Evolutionary conservation across 1,139 yeast species (phyloP), one percentile per base, ranked within the genome.

Genomic region (Suhomyces bribrorum): DNA sequence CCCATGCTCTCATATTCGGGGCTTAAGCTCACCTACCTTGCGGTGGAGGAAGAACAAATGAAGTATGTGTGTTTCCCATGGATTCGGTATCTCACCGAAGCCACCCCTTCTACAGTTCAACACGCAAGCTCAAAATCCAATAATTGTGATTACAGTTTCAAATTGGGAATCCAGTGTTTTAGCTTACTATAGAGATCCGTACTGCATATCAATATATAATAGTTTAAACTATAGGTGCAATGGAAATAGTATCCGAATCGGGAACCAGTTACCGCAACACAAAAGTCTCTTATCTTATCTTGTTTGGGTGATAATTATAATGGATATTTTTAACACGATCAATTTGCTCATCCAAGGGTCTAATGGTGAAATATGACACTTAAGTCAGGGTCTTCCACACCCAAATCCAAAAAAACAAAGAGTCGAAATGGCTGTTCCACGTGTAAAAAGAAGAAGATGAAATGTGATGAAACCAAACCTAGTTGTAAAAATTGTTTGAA

Each of bases 381-480:
- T n/a, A 20, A 20, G 11, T 4, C 23, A 20, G 23, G 6, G 6
- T 3, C 11, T 20, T n/a, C n/a, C n/a, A n/a, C n/a, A n/a, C n/a
- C 14, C 17, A 44, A 45, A 27, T 49, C 48, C 16, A 50, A 50
- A 34, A 29, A 34, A 2, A 58, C 63, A 17, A 68, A 68, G 46
- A 66, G 73, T 8, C 53, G 74, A 31, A 67, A 57, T 35, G 81
- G 83, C 1, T 78, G 83, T 50, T 54, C 73, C 27, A 78, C 83
- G 1, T 78, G 83, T 52, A 77, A 77, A 57, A 74, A 71, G 55
- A 72, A 75, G 46, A 59, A 83, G 32, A 64, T 76, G 34, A 78
- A 78, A 50, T 78, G 83, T 53, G 83, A 77, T 47, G 84, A 78
- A 49, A 64, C 73, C 6, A 76, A 76, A 46, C 84, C 84, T 0